A percentile compares a stretch with the other conserved stretches of the same genome.
These are phyloP conservation scores for Podila clonocystis DNA, from an alignment of 192 early-diverging fungal species.

Conservation along the genomic window DNA sequence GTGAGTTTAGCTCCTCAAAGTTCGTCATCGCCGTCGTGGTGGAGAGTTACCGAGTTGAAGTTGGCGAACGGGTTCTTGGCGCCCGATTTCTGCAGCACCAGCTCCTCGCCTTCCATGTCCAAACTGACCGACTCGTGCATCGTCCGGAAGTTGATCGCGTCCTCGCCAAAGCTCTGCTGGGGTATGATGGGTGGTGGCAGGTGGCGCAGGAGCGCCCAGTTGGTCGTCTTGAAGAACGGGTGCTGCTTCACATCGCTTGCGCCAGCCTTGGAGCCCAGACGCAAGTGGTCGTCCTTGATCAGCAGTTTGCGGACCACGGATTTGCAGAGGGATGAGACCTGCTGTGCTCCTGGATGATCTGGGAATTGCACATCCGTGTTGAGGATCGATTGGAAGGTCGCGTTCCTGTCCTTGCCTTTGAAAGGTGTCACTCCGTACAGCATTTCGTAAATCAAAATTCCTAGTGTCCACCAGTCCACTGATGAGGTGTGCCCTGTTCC, in stretches of 20 bases:
- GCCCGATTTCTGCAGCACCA: slow-evolving; percentile 32
- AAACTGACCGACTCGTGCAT: slow-evolving; percentile 72
- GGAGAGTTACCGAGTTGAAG: slow-evolving; percentile 65
- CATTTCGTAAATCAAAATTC: slow-evolving; percentile 99
- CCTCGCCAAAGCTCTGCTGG: slow-evolving; percentile 62
- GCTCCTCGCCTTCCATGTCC: slow-evolving; percentile 70
- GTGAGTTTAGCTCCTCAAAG: not conserved
- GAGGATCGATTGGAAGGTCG: slow-evolving; percentile 91
- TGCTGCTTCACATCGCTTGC: slow-evolving; percentile 95
- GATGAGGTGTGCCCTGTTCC: slow-evolving; percentile 93
- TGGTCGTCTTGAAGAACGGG: slow-evolving; percentile 88
- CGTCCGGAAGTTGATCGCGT: slow-evolving; percentile 75
- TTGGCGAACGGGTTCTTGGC: slow-evolving; percentile 67
- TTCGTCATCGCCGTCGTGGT: slow-evolving; percentile 60
- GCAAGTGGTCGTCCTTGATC: slow-evolving; percentile 88
- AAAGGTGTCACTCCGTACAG: slow-evolving; percentile 97
- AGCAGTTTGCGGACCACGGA: slow-evolving; percentile 85
- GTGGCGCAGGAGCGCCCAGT: slow-evolving; percentile 94
- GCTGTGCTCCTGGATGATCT: slow-evolving; percentile 28
- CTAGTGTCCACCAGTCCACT: slow-evolving; percentile 99
- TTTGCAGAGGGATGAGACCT: slow-evolving; percentile 64
- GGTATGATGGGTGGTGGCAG: slow-evolving; percentile 88
- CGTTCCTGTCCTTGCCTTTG: slow-evolving; percentile 89
- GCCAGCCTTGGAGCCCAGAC: slow-evolving; percentile 89
- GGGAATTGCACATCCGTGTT: slow-evolving; percentile 84